Evolutionary conservation across 495 filamentous ascomycete genomes (phyloP).

Genomic region (Tirmania nivea): DNA sequence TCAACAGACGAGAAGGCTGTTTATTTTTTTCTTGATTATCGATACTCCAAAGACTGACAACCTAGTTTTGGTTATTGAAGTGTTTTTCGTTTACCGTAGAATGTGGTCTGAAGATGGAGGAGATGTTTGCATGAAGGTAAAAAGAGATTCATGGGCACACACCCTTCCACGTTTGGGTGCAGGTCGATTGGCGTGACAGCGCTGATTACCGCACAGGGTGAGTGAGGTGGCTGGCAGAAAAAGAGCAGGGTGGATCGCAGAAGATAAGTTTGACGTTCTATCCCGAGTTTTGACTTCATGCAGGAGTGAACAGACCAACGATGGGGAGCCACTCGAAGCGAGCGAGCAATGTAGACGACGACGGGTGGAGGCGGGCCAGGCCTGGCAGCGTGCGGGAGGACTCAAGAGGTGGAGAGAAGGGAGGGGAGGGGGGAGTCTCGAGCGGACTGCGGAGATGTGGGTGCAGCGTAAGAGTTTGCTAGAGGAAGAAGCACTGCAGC

Average conservation of each 20-base stretch:
- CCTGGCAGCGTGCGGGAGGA: too few relatives aligned
- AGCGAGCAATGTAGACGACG: not conserved
- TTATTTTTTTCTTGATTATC: too few relatives aligned
- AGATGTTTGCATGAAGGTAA: not conserved
- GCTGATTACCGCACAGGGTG: not conserved
- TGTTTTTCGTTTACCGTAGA: not conserved
- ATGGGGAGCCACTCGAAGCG: not conserved
- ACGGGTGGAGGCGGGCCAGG: too few relatives aligned
- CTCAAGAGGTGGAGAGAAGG: too few relatives aligned
- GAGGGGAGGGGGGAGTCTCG: too few relatives aligned
- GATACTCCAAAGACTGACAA: too few relatives aligned
- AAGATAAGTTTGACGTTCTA: not conserved
- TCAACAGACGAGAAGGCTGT: too few relatives aligned
- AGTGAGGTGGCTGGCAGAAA: not conserved
- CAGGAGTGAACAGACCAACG: not conserved
- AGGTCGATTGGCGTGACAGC: not conserved
- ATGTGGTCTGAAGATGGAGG: not conserved
- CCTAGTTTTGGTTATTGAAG: not conserved
- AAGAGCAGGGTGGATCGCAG: too few relatives aligned
- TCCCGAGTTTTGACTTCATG: not conserved
- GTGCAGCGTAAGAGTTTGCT: too few relatives aligned
- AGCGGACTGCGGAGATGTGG: too few relatives aligned
- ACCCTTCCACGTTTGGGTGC: not conserved
- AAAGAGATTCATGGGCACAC: not conserved
- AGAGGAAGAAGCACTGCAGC: too few relatives aligned